These are phyloP conservation scores for Lepiota venenata DNA, from an alignment of 768 basidiomycete genomes.

Conservation along the genomic window DNA sequence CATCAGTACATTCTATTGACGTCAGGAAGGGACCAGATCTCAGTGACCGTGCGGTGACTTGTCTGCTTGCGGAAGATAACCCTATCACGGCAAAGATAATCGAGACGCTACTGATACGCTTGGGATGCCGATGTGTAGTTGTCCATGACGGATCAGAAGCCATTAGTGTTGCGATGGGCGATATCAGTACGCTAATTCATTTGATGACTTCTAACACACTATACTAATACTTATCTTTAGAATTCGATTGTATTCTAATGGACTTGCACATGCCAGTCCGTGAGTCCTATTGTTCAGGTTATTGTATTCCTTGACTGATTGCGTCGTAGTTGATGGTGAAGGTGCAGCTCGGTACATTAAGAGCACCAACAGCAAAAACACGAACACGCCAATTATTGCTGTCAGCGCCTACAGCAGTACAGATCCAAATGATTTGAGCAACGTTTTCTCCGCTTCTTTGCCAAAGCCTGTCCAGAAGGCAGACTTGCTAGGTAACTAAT, in stretches of 20 bases:
- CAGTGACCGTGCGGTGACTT: constrained; percentile 88
- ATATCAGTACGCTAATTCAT: constrained; percentile 74
- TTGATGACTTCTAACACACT: constrained; percentile 1
- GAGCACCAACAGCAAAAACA: constrained; percentile 94
- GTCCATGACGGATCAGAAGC: constrained; percentile 97
- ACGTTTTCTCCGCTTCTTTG: constrained; percentile 77
- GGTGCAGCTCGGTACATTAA: constrained; percentile 96
- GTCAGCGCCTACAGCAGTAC: constrained; percentile 83
- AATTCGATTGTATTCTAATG: constrained; percentile 95
- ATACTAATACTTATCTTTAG: constrained; percentile 38
- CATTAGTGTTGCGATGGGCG: constrained; percentile 94
- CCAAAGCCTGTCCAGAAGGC: constrained; percentile 89
- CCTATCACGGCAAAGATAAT: constrained; percentile 98
- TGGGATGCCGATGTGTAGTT: constrained; percentile 94
- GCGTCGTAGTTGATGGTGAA: constrained; percentile 79
- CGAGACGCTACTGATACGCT: constrained; percentile 87
- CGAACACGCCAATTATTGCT: constrained; percentile 88
- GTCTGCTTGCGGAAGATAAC: constrained; percentile 94
- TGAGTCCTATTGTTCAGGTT: constrained; percentile 37
- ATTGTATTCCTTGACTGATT: background rate
- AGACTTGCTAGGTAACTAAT: constrained; percentile 60
- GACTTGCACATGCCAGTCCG: constrained; percentile 93
- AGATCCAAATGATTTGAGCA: constrained; percentile 60
- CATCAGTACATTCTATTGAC: constrained; percentile 84
- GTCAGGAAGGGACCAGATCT: constrained; percentile 73